Evolutionary conservation across 2,329 filamentous ascomycete species (phyloP), one percentile per base, ranked within the genome.

Genomic region (Plectosphaerella cucumerina): DNA sequence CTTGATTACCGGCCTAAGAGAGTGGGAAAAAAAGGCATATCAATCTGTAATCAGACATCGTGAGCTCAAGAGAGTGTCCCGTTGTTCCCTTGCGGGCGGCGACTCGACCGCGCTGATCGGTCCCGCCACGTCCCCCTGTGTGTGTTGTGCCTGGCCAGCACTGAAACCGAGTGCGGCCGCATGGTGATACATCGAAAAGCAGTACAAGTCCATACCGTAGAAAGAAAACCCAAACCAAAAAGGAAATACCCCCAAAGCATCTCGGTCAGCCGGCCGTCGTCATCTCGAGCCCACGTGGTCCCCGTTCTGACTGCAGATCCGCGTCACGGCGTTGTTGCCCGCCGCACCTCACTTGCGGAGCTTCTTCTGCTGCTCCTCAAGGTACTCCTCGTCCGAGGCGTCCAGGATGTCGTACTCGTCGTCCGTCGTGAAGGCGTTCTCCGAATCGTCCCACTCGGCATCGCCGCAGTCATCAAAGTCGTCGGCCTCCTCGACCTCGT

Each of bases 341-440:
- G 18, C 20, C 10, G n/a, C 39, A 18, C 44, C 56, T 62, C 64
- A 75, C 62, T 74, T 72, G 55, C 62, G 64, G 48, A 57, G 51
- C 61, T 66, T 70, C 60, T 70, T 71, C 60, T 74, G 69, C 63
- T 79, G 74, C 61, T 82, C 82, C 55, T 78, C 77, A 48, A 83
- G 67, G 58, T 81, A 87, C 66, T 97, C 93, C 68, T 96, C 89
- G 59, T 97, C 93, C 53, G 90, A 96, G 42, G 91, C 93, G 72
- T 97, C 91, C 44, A 97, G 83, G 58, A 97, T 92, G 63, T 99
- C 94, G 68, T 97, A 99, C 72, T 99, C 94, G 68, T 97, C 94
- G 57, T 99, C 94, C 1, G 94, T 97, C 76, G 96, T 73, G 77
- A 96, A 97, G 12, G 86, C 89, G 53, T 88, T 84, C 12, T 85